Base-by-base conservation (phyloP, 192 early-diverging fungal species). In the Chytriomyces confervae region DNA sequence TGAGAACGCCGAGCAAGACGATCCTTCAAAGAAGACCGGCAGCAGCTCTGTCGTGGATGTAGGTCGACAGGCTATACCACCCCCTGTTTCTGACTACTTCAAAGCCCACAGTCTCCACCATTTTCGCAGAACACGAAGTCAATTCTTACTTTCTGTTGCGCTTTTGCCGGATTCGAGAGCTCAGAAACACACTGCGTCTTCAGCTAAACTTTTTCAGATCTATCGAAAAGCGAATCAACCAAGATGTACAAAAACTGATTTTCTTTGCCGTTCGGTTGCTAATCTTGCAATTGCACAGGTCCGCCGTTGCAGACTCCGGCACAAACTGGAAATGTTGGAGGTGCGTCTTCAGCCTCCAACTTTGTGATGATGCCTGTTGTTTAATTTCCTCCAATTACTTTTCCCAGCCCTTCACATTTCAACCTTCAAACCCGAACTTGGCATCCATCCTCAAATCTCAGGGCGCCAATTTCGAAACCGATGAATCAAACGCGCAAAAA, bases 81-180 rank as follows among this genome's bases (percentile, higher is more conserved):
- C 46, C 4, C 24, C 50, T 16, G 45, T 27, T 29, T 8, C 57
- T 48, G 48, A 45, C 7, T 16, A 16, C 16, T 23, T 23, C 75
- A 7, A 13, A 85, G 74, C 85, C 88, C 5, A 83, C 85, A 7
- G 46, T 89, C 6, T 46, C 88, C 7, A 79, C 85, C 3, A 69
- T 89, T 24, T 89, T 89, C 79, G 84, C 88, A 7, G 85, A 86
- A 51, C 88, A 89, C 62, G 88, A 89, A 77, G 78, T 87, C 6
- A 67, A 79, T 48, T 70, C 82, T 7, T 89, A 75, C 53, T 60
- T 88, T 18, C 80, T 86, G 64, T 79, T 89, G 11, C 79, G 86
- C 4, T 65, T 79, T 50, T 63, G 81, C 48, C 70, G 74, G 27
- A 76, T 86, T 27, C 50, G 88, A 20, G 66, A 89, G 8, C 62